Evolutionary conservation across 345 rosid species (phyloP), one percentile per base, ranked within the genome.

Genomic region (Pugionium dolabratum): DNA sequence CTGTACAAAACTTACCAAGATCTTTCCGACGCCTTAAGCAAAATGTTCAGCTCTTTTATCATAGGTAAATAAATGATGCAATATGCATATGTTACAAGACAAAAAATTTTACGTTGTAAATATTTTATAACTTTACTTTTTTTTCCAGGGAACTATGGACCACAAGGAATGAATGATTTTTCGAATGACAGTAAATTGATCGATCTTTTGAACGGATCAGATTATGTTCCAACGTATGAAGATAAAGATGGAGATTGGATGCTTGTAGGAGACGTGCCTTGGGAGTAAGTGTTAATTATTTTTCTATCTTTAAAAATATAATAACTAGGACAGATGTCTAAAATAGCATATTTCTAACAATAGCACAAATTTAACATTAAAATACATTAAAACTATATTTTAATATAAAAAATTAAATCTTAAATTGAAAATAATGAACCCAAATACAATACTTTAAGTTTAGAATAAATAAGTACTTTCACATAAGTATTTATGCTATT

Each of bases 11-110:
- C 87, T 70, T 89, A 89, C 65, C 77, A 74, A 29, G 82, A 86
- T 40, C 90, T 89, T 62, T 89, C 89, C 18, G 78, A 78, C 54
- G 90, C 90, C 36, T 73, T 89, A 7, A 81, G 82, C 72, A 83
- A 89, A 63, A 85, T 89, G 96, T 89, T 89, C 78, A 82, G 88
- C 79, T 83, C 96, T 59, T 89, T 89, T 76, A 85, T 90, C 52
- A 77, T 76, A 8, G 92, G 92, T 88, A 84, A 65, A 33, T 7
- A 29, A 50, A 44, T 29, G 25, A 27, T 25, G 48, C 39, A 25
- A 40, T 36, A 18, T 18, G 18, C 18, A 18, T 18, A 18, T 18
- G 18, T 46, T 66, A 10, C 7, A 33, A 4, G 18, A 34, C 1
- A 29, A 4, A 34, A 35, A 10, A 4, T 28, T 1, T 36, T 8